Percentiles rank a stretch among this genome's conserved stretches.
Conservation (phyloP, 352 stramenopile species). For the Blastocystis sp. region DNA sequence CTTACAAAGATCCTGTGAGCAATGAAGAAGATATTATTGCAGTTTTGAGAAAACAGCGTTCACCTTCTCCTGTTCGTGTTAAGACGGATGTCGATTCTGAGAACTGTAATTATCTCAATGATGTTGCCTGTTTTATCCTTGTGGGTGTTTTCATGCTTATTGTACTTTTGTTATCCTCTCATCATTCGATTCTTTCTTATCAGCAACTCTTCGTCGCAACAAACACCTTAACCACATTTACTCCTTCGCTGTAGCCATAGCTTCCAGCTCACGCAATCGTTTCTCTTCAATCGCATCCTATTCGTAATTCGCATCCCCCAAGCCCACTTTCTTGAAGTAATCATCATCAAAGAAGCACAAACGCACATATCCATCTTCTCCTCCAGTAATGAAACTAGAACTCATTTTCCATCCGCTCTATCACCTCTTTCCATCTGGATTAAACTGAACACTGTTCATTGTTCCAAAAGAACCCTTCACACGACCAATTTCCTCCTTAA, state of each 20-base stretch:
- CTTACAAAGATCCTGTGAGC: neutral
- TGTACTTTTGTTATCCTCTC: constrained; percentile 7
- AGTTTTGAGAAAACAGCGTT: neutral
- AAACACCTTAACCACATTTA: neutral
- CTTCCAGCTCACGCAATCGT: constrained; percentile 36
- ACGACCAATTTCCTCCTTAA: constrained; percentile 94
- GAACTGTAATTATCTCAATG: constrained; percentile 36
- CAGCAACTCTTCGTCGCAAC: neutral
- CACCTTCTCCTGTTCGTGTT: neutral
- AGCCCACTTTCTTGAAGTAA: constrained; percentile 75
- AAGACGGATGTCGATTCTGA: neutral
- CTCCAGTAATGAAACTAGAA: constrained; percentile 83
- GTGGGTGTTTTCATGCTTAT: neutral
- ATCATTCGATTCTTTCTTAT: neutral
- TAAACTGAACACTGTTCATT: constrained; percentile 97
- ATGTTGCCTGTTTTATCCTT: neutral
- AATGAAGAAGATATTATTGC: neutral
- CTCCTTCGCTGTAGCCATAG: neutral
- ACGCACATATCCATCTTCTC: constrained; percentile 95
- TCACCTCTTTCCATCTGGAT: constrained; percentile 94
- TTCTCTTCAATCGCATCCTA: constrained; percentile 49
- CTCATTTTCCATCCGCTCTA: neutral
- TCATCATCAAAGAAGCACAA: constrained; percentile 90
- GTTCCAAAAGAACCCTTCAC: constrained; percentile 98
- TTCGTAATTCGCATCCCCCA: neutral